These are phyloP conservation scores for Fistulinella cinereoalba DNA, from an alignment of 1,284 basidiomycete genomes.

Conservation along the genomic window DNA sequence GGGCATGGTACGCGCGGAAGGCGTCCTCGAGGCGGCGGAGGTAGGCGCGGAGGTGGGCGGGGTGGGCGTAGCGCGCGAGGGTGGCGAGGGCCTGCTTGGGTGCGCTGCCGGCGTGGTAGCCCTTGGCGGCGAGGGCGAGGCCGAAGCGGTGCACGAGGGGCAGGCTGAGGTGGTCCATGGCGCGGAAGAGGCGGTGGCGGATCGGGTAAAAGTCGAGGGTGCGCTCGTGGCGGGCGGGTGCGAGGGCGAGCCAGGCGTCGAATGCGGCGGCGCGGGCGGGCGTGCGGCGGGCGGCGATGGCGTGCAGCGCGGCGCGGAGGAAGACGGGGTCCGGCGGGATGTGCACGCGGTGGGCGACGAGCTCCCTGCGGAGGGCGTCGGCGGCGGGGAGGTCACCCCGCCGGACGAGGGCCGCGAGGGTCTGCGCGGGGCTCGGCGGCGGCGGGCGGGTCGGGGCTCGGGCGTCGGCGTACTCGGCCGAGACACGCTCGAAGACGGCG, in stretches of 20 bases:
- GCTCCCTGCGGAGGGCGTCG: constrained; percentile 28
- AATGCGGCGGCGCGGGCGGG: constrained; percentile 19
- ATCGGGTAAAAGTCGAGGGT: constrained; percentile 23
- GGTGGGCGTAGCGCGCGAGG: constrained; percentile 25
- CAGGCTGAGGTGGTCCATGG: constrained; percentile 30
- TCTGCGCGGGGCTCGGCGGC: constrained; percentile 27
- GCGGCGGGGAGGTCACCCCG: constrained; percentile 21
- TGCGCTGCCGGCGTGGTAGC: constrained; percentile 17
- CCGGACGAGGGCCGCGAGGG: constrained; percentile 23
- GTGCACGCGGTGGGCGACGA: constrained; percentile 19
- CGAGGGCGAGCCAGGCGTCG: constrained; percentile 27
- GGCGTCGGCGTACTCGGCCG: constrained; percentile 22
- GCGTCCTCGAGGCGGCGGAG: constrained; percentile 18
- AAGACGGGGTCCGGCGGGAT: constrained; percentile 25
- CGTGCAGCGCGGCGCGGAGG: constrained; percentile 27
- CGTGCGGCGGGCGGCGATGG: constrained; percentile 12
- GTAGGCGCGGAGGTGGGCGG: constrained; percentile 20
- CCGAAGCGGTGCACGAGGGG: constrained; percentile 27
- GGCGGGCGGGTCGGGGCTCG: background rate
- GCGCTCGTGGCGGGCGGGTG: constrained; percentile 19
- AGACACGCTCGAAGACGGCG: constrained; percentile 27
- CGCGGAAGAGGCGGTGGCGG: constrained; percentile 23
- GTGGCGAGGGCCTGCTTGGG: constrained; percentile 22
- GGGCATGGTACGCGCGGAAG: constrained; percentile 9
- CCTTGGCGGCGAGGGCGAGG: constrained; percentile 27